Percentiles rank a stretch among this genome's conserved stretches.
These are phyloP conservation scores for Gossypium arboreum DNA, from an alignment of 345 rosid species.

Conservation along the genomic window DNA sequence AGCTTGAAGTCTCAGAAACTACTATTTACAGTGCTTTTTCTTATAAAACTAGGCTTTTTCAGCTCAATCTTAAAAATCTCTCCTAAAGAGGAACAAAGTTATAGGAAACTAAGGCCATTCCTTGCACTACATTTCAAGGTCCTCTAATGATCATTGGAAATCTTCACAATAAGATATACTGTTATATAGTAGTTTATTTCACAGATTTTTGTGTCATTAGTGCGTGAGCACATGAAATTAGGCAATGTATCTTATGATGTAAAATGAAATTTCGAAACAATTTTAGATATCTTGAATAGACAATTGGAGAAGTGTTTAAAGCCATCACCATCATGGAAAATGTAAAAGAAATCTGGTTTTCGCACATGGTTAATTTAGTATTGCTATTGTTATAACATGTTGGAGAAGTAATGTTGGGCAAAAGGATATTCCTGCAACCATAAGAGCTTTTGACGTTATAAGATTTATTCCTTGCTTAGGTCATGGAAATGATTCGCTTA, in stretches of 20 bases:
- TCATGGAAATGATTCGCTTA: neutral
- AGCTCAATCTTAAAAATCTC: neutral
- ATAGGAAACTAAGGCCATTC: neutral
- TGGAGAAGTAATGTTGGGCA: neutral
- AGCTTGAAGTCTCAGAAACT: neutral
- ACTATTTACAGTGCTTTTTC: neutral
- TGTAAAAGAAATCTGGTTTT: neutral
- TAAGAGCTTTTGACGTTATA: neutral
- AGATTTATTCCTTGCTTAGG: neutral
- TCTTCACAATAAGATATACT: neutral
- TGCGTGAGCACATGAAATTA: neutral
- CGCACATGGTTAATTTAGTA: neutral
- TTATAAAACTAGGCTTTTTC: neutral
- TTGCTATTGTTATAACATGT: neutral
- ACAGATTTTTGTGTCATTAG: neutral
- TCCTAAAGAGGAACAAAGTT: neutral
- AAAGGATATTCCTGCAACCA: constrained; percentile 1
- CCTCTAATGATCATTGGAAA: neutral
- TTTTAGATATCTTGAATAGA: neutral
- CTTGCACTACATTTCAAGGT: neutral
- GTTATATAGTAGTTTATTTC: neutral
- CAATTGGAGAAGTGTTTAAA: neutral
- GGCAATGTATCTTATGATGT: neutral
- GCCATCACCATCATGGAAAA: neutral
- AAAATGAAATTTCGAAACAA: neutral